Evolutionary conservation across 148 eudicot genomes (phyloP), one percentile per base, ranked within the genome.

Genomic region (Chenopodium berlandieri): DNA sequence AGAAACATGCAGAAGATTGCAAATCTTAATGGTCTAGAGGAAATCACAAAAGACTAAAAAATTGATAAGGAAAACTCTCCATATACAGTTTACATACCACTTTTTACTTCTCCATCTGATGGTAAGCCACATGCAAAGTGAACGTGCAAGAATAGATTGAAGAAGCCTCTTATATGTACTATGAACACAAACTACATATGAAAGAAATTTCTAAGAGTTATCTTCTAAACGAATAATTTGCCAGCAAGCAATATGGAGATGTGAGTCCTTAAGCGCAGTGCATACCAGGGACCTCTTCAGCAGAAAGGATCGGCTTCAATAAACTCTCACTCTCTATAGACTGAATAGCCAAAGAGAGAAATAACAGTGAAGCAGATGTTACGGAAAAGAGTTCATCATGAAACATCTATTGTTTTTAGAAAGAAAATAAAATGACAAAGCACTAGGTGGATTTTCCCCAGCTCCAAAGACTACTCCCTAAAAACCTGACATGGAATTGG

Each of bases 101-200:
- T 95, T 69, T 93, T 90, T 79, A 95, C 98, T 91, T 90, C 89
- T 71, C 91, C 92, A 80, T 95, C 95, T 30, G 90, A 84, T 81
- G 99, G 99, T 89, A 96, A 89, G 82, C 98, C 99, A 81, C 89
- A 84, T 40, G 97, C 82, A 90, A 96, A 96, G 85, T 96, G 99
- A 74, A 96, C 88, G 74, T 75, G 88, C 84, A 80, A 94, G 88
- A 56, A 96, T 96, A 54, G 95, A 87, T 40, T 89, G 86, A 78
- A 96, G 86, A 79, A 84, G 78, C 83, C 79, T 90, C 88, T 82
- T 91, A 85, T 96, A 96, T 30, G 99, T 92, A 79, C 99, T 98
- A 81, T 96, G 99, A 54, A 92, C 93, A 76, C 97, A 96, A 70
- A 92, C 99, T 95, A 87, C 78, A 25, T 40, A 77, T 46, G 60